Conservation (phyloP, 148 eudicot genomes). For the Vaccinium corymbosum region DNA sequence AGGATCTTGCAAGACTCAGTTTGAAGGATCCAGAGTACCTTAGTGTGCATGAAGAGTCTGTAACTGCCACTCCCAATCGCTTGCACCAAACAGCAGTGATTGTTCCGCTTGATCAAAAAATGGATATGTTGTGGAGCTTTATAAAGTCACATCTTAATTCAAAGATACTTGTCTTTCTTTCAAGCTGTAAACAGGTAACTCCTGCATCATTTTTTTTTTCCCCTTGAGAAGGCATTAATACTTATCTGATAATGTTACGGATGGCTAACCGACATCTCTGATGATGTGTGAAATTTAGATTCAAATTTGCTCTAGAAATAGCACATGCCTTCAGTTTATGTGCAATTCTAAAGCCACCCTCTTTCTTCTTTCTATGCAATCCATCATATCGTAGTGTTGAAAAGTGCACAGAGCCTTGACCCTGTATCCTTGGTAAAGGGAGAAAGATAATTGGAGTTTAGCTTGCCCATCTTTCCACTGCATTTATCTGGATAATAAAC, state of each 20-base stretch:
- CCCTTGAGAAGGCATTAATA: background rate
- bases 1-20: slow-evolving; percentile 93
- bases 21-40: slow-evolving; percentile 93
- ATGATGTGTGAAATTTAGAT: background rate
- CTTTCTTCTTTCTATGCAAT: background rate
- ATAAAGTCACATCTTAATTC: slow-evolving; percentile 78
- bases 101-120: slow-evolving; percentile 76
- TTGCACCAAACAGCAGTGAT: slow-evolving; percentile 65
- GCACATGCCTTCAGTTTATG: background rate
- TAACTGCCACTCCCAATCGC: slow-evolving; percentile 68
- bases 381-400: background rate
- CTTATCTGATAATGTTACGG: background rate
- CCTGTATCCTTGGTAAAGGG: background rate
- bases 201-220: background rate
- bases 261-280: background rate
- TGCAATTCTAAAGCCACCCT: background rate
- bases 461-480: background rate
- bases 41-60: slow-evolving; percentile 83
- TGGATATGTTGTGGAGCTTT: slow-evolving; percentile 92
- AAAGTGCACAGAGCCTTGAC: background rate
- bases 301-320: background rate
- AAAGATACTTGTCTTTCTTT: slow-evolving; percentile 81
- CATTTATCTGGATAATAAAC: slow-evolving; percentile 1
- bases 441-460: background rate
- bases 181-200: slow-evolving; percentile 82